phyloP scores from a whole-genome alignment of 768 basidiomycete species.

The Amanita rimosa region DNA sequence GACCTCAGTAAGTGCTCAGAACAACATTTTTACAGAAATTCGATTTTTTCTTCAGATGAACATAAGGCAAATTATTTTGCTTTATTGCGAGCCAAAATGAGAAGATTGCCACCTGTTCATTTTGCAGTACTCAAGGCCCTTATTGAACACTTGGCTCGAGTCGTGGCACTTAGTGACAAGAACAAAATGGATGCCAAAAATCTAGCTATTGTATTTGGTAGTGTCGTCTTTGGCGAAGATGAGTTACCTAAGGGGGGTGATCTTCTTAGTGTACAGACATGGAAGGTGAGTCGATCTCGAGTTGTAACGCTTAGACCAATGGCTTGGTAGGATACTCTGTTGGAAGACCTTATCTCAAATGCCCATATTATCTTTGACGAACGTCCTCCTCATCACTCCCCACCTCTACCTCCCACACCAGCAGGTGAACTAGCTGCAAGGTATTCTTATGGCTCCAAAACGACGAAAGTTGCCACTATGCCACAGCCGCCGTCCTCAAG shows the following conservation, averaged over 20 bases:
- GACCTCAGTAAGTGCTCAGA: conserved; percentile 44
- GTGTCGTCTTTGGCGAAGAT: conserved; percentile 87
- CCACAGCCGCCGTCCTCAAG: conserved; percentile 7
- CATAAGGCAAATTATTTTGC: conserved; percentile 63
- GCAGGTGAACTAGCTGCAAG: conserved; percentile 46
- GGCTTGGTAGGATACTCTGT: conserved; percentile 34
- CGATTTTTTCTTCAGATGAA: conserved; percentile 33
- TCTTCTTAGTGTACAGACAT: conserved; percentile 60
- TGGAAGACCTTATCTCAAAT: conserved; percentile 80
- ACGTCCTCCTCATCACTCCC: conserved; percentile 33
- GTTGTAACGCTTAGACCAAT: neutral
- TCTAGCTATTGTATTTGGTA: conserved; percentile 81
- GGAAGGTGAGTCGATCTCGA: conserved; percentile 43
- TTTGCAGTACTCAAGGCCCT: conserved; percentile 74
- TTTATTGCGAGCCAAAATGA: conserved; percentile 79
- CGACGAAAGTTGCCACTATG: conserved; percentile 52
- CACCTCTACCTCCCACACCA: conserved; percentile 67
- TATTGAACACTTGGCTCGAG: conserved; percentile 72
- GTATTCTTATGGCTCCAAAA: conserved; percentile 59
- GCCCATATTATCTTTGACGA: conserved; percentile 61
- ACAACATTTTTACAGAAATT: neutral
- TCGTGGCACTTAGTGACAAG: conserved; percentile 51
- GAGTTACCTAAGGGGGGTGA: conserved; percentile 74
- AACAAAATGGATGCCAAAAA: conserved; percentile 97
- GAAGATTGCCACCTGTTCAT: conserved; percentile 73